Evolutionary conservation across 2,329 filamentous ascomycete species (phyloP).

Genomic region (Aureobasidium sp.): DNA sequence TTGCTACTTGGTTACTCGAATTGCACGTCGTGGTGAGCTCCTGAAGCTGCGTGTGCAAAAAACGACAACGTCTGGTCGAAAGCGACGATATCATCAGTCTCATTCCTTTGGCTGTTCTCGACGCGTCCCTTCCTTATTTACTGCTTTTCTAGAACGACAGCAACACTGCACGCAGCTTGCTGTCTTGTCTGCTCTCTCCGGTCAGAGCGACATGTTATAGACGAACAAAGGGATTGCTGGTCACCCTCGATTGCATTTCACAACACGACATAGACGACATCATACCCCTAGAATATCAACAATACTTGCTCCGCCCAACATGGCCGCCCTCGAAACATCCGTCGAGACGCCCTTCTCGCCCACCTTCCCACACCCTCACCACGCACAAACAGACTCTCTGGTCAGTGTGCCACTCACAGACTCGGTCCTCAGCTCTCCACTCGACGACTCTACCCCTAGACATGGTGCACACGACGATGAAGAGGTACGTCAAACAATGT

Average conservation of each 20-base stretch:
- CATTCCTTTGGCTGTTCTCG: slow-evolving; percentile 17
- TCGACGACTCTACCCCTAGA: background rate
- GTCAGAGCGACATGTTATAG: slow-evolving; percentile 11
- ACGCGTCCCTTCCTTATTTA: slow-evolving; percentile 11
- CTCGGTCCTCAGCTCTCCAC: background rate
- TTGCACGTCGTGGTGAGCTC: background rate
- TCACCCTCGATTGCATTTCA: slow-evolving; percentile 12
- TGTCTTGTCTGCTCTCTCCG: background rate
- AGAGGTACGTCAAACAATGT: background rate
- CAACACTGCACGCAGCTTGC: slow-evolving; percentile 4
- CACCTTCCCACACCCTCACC: background rate
- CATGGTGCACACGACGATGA: slow-evolving; percentile 1
- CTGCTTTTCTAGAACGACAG: background rate
- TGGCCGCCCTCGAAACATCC: background rate
- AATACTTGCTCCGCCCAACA: background rate
- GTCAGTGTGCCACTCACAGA: slow-evolving; percentile 17
- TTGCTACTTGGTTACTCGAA: slow-evolving; percentile 12
- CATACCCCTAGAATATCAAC: background rate
- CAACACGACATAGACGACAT: background rate
- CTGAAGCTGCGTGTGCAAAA: slow-evolving; percentile 6
- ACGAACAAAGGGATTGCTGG: slow-evolving; percentile 16
- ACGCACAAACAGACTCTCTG: slow-evolving; percentile 13
- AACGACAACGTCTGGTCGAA: background rate
- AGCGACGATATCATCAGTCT: slow-evolving; percentile 9
- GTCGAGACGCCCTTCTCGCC: background rate